Evolutionary conservation across 2,329 filamentous ascomycete genomes (phyloP).

Genomic region (Cercospora sp.): DNA sequence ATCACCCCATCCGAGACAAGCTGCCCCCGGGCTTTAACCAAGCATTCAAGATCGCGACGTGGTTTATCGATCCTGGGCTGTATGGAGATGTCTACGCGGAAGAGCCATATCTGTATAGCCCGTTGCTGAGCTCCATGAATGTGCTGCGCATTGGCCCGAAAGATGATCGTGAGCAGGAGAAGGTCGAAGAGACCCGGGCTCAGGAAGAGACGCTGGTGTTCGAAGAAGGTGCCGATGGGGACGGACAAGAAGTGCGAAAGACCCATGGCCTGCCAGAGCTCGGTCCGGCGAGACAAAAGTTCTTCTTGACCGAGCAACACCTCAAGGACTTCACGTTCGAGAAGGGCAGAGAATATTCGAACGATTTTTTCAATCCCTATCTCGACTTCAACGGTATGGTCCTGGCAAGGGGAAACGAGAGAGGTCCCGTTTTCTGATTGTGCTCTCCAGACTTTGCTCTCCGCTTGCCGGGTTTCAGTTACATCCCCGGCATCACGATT

Average conservation of each 20-base stretch:
- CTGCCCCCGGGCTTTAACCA: constrained; percentile 84
- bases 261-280: constrained; percentile 45
- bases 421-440: constrained; percentile 5
- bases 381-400: constrained; percentile 73
- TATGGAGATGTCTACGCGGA: constrained; percentile 90
- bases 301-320: constrained; percentile 59
- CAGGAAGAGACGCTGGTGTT: constrained; percentile 63
- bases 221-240: constrained; percentile 51
- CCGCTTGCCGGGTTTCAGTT: constrained; percentile 61
- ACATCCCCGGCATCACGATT: constrained; percentile 64
- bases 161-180: constrained; percentile 38
- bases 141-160: constrained; percentile 65
- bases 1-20: constrained; percentile 80
- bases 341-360: constrained; percentile 60
- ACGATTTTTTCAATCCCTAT: constrained; percentile 88
- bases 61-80: constrained; percentile 86
- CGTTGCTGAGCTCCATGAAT: constrained; percentile 79
- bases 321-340: constrained; percentile 63
- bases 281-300: constrained; percentile 56
- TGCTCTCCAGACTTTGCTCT: constrained; percentile 61
- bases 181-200: constrained; percentile 40
- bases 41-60: constrained; percentile 81
- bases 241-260: constrained; percentile 46
- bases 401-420: neutral
- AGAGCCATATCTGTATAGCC: constrained; percentile 80